Evolutionary conservation across 2,329 filamentous ascomycete genomes (phyloP).

Genomic region (Colletotrichum sp.): DNA sequence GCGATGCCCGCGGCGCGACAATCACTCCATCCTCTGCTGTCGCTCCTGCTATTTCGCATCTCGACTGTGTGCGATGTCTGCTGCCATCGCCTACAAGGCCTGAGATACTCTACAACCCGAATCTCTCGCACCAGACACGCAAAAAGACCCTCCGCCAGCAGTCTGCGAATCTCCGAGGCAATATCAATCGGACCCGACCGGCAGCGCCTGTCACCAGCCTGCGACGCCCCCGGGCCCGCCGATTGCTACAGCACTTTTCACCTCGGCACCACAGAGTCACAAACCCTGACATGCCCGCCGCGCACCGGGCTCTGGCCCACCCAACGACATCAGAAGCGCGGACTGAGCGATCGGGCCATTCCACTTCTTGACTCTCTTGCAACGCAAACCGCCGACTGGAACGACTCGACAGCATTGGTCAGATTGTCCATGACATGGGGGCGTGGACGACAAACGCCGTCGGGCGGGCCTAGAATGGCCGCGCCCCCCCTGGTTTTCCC

Average conservation of each 20-base stretch:
- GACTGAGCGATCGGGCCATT: slow-evolving; percentile 5
- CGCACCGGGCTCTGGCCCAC: slow-evolving; percentile 15
- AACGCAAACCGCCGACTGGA: not conserved
- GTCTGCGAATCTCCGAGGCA: not conserved
- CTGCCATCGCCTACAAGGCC: not conserved
- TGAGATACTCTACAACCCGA: not conserved
- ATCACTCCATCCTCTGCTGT: not conserved
- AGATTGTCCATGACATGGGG: slow-evolving; percentile 10
- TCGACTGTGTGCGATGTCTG: no score
- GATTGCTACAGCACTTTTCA: slow-evolving; percentile 10
- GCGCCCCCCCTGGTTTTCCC: not conserved
- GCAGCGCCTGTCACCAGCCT: not conserved
- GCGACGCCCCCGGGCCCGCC: slow-evolving; percentile 12
- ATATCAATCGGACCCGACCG: slow-evolving; percentile 12
- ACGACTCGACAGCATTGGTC: not conserved
- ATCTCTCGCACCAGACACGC: not conserved
- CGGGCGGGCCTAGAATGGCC: slow-evolving; percentile 10
- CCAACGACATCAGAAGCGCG: not conserved
- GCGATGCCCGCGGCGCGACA: not conserved
- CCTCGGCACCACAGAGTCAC: slow-evolving; percentile 18
- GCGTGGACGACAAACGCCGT: slow-evolving; percentile 13
- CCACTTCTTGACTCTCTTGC: not conserved
- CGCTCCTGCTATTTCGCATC: not conserved
- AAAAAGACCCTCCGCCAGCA: not conserved
- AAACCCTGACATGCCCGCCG: slow-evolving; percentile 10